Conservation (phyloP, 768 basidiomycete species). For the Leccinellum rugosiceps region DNA sequence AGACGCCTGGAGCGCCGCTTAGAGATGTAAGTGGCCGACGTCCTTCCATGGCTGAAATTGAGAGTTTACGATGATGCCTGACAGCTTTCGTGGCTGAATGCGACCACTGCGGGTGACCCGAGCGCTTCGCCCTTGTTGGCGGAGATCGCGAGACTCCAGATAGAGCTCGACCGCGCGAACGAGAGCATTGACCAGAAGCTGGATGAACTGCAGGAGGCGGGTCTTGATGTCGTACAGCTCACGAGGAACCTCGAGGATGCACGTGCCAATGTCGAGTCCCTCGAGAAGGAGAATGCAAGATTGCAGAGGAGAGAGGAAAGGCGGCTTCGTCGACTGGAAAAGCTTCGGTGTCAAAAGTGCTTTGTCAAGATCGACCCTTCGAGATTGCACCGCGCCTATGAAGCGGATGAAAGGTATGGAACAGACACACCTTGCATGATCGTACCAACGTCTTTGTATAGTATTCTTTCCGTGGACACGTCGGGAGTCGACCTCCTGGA, state of each 20-base stretch:
- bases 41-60: not conserved
- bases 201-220: conserved; percentile 79
- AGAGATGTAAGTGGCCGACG: conserved; percentile 55
- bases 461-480: conserved; percentile 47
- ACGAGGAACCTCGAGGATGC: conserved; percentile 73
- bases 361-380: conserved; percentile 56
- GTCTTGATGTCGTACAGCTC: conserved; percentile 67
- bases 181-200: conserved; percentile 86
- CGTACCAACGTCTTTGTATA: conserved; percentile 25
- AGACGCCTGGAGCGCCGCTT: conserved; percentile 76
- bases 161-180: conserved; percentile 75
- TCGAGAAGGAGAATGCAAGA: conserved; percentile 70
- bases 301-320: conserved; percentile 68
- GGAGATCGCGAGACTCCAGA: conserved; percentile 71
- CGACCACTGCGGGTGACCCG: conserved; percentile 49
- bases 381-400: conserved; percentile 36
- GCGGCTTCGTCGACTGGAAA: conserved; percentile 55
- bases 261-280: conserved; percentile 45
- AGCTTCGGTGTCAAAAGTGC: conserved; percentile 68
- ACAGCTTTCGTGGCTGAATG: conserved; percentile 74
- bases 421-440: not conserved
- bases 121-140: conserved; percentile 59
- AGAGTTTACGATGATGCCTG: conserved; percentile 8
- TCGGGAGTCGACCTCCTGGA: conserved; percentile 44
- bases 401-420: conserved; percentile 61